These are phyloP conservation scores for Capillidium heterosporum DNA, from an alignment of 371 early-diverging fungal genomes.

Conservation along the genomic window DNA sequence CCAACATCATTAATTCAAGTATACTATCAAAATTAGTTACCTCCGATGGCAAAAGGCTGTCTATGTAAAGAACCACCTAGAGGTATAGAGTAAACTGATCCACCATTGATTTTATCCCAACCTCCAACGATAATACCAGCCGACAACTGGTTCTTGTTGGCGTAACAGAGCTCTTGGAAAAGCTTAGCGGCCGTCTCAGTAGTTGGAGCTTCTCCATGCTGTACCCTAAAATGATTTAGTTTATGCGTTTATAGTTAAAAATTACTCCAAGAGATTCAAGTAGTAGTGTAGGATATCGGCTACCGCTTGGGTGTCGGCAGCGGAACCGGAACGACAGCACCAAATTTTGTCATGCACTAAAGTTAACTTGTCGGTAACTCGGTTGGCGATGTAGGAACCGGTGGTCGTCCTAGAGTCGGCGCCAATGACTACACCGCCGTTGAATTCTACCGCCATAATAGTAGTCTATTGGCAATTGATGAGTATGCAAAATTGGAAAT, in stretches of 20 bases:
- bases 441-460: conserved; percentile 95
- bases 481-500: neutral
- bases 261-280: conserved; percentile 75
- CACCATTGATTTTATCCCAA: conserved; percentile 88
- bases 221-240: conserved; percentile 28
- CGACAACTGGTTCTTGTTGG: conserved; percentile 72
- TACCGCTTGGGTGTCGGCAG: conserved; percentile 98
- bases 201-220: conserved; percentile 68
- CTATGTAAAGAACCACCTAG: conserved; percentile 91
- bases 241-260: neutral
- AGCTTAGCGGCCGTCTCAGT: conserved; percentile 85
- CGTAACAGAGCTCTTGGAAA: conserved; percentile 89
- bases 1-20: neutral
- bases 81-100: conserved; percentile 82
- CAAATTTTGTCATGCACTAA: conserved; percentile 89
- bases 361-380: conserved; percentile 98
- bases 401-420: conserved; percentile 98
- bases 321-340: conserved; percentile 95
- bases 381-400: conserved; percentile 87
- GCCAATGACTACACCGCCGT: conserved; percentile 94
- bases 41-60: conserved; percentile 92
- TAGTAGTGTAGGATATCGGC: conserved; percentile 91
- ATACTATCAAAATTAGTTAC: conserved; percentile 11
- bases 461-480: conserved; percentile 60
- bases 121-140: conserved; percentile 99